phyloP scores from a whole-genome alignment of 352 stramenopile species.

The Globisporangium irregulare region DNA sequence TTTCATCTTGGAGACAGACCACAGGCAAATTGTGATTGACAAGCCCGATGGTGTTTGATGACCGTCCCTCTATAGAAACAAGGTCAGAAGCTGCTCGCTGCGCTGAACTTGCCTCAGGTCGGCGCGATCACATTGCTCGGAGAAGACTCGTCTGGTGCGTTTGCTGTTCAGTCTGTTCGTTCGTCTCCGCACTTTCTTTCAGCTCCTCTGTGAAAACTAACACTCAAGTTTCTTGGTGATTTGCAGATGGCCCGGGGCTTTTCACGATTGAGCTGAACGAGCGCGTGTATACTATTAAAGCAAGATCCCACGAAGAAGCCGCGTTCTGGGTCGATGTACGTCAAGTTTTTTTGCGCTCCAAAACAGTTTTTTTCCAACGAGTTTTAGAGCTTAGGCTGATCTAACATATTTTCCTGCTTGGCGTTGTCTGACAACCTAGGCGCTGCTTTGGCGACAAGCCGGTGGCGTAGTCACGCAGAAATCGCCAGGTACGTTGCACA shows the following conservation, averaged over 20 bases:
- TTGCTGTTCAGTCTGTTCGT: background rate
- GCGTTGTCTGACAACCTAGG: slow-evolving; percentile 22
- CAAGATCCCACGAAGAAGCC: slow-evolving; percentile 79
- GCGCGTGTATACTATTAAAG: slow-evolving; percentile 90
- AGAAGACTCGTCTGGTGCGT: slow-evolving; percentile 63
- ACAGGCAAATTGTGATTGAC: background rate
- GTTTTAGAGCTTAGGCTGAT: background rate
- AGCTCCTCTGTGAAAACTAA: background rate
- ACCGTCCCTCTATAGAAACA: slow-evolving; percentile 56
- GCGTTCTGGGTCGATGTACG: slow-evolving; percentile 83
- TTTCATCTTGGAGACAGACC: background rate
- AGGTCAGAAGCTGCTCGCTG: slow-evolving; percentile 92
- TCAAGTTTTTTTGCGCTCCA: background rate
- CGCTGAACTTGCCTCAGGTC: slow-evolving; percentile 92
- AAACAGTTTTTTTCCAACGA: too few relatives aligned
- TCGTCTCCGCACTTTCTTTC: background rate
- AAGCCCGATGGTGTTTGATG: background rate
- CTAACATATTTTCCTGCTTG: background rate
- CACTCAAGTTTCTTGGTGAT: slow-evolving; percentile 10
- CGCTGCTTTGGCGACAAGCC: slow-evolving; percentile 79
- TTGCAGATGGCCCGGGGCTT: slow-evolving; percentile 69
- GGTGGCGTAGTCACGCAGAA: slow-evolving; percentile 79
- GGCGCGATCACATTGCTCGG: slow-evolving; percentile 71
- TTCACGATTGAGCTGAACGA: slow-evolving; percentile 91
- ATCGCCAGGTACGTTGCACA: slow-evolving; percentile 41